A percentile compares a stretch with the other conserved stretches of the same genome.
Evolutionary conservation across 2,329 filamentous ascomycete genomes (phyloP).

Genomic region (Akanthomyces dipterigenus): DNA sequence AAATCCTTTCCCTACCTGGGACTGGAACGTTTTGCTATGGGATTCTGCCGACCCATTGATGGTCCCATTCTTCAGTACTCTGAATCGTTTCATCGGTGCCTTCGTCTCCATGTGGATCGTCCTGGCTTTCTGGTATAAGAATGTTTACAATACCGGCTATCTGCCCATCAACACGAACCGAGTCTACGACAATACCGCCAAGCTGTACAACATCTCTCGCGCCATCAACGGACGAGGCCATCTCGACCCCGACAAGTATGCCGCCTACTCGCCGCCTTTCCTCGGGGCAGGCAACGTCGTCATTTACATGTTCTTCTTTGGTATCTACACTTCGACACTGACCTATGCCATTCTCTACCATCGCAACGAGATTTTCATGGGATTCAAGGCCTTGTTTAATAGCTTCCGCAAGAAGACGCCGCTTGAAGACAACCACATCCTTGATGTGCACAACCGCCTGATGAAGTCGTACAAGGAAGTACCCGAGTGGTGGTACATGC

Average conservation of each 20-base stretch:
- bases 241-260: slow-evolving; percentile 40
- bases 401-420: slow-evolving; percentile 37
- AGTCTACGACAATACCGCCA: slow-evolving; percentile 42
- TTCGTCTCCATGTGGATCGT: slow-evolving; percentile 49
- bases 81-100: slow-evolving; percentile 55
- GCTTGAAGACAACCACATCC: slow-evolving; percentile 27
- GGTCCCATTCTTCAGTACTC: slow-evolving; percentile 51
- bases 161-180: slow-evolving; percentile 46
- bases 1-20: slow-evolving; percentile 40
- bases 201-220: slow-evolving; percentile 39
- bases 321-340: slow-evolving; percentile 45
- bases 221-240: slow-evolving; percentile 36
- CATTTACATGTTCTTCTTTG: slow-evolving; percentile 51
- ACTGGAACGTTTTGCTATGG: slow-evolving; percentile 42
- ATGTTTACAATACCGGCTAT: slow-evolving; percentile 51
- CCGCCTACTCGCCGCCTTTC: slow-evolving; percentile 45
- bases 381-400: slow-evolving; percentile 40
- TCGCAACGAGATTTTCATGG: slow-evolving; percentile 42
- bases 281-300: slow-evolving; percentile 42
- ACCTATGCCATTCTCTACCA: slow-evolving; percentile 47
- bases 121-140: slow-evolving; percentile 51
- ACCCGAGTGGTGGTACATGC: slow-evolving; percentile 49
- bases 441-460: slow-evolving; percentile 42
- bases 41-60: slow-evolving; percentile 38
- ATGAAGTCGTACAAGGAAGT: slow-evolving; percentile 42